A percentile compares a stretch with the other conserved stretches of the same genome.
phyloP scores from a whole-genome alignment of 495 filamentous ascomycete species.

The Clohesyomyces aquaticus region DNA sequence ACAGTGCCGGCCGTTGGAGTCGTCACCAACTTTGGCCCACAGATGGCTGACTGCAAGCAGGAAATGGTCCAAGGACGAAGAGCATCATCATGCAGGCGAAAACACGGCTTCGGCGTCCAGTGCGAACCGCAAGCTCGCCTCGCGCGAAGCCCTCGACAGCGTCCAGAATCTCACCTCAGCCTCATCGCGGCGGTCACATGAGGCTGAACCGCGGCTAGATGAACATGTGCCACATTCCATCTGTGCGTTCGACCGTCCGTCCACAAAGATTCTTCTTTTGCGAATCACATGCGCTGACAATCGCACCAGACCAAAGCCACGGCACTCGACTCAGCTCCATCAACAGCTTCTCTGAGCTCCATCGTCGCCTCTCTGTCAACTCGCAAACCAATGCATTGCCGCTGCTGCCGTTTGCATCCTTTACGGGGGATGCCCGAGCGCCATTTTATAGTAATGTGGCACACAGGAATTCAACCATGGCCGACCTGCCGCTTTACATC shows the following conservation, averaged over 20 bases:
- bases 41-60: constrained; percentile 37
- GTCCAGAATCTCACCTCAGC: constrained; percentile 35
- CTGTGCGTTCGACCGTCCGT: constrained; percentile 52
- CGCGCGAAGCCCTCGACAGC: constrained; percentile 41
- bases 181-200: constrained; percentile 41
- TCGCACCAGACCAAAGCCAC: constrained; percentile 41
- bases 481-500: constrained; percentile 68
- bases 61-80: constrained; percentile 47
- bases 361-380: constrained; percentile 38
- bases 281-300: constrained; percentile 38
- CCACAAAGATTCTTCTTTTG: constrained; percentile 10
- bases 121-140: constrained; percentile 39
- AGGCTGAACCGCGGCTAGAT: constrained; percentile 35
- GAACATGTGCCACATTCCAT: constrained; percentile 65
- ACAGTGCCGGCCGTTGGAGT: neutral
- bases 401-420: constrained; percentile 34
- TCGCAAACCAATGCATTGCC: constrained; percentile 28
- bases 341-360: constrained; percentile 31
- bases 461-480: constrained; percentile 31
- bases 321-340: constrained; percentile 33
- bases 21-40: neutral
- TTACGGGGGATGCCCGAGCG: constrained; percentile 25
- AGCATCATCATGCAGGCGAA: constrained; percentile 28
- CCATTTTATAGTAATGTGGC: constrained; percentile 30
- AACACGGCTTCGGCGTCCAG: constrained; percentile 26